These are phyloP conservation scores for Cyclotella atomus DNA, from an alignment of 108 stramenopile species.

Conservation along the genomic window DNA sequence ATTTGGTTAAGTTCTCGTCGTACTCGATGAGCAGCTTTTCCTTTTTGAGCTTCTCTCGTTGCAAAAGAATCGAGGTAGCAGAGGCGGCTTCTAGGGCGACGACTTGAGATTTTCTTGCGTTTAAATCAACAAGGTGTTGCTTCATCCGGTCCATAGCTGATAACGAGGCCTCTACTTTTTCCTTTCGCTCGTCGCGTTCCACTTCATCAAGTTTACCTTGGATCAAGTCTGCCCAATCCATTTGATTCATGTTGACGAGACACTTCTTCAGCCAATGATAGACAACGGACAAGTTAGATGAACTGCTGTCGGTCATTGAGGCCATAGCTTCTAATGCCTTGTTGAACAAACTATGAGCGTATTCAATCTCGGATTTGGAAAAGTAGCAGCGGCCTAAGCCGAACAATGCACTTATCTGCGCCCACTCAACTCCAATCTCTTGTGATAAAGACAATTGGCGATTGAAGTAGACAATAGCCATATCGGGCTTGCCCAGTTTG, in stretches of 20 bases:
- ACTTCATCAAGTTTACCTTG: slow-evolving; percentile 20
- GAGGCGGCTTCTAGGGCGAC: slow-evolving; percentile 18
- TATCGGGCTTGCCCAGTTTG: slow-evolving; percentile 11
- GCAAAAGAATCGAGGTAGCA: neutral
- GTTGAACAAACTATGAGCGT: slow-evolving; percentile 32
- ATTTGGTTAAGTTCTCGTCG: slow-evolving; percentile 1
- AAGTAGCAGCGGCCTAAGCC: slow-evolving; percentile 41
- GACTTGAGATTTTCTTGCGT: slow-evolving; percentile 34
- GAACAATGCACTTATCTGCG: slow-evolving; percentile 21
- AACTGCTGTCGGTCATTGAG: slow-evolving; percentile 23
- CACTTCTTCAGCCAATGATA: slow-evolving; percentile 34
- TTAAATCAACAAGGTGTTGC: slow-evolving; percentile 30
- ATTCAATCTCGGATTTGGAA: slow-evolving; percentile 38
- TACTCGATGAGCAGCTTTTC: slow-evolving; percentile 18
- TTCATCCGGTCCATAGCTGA: slow-evolving; percentile 17
- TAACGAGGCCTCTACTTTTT: slow-evolving; percentile 24
- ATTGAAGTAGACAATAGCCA: slow-evolving; percentile 30
- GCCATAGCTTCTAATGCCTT: slow-evolving; percentile 16
- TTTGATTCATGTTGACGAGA: slow-evolving; percentile 32
- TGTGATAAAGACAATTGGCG: slow-evolving; percentile 30
- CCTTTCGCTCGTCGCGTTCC: slow-evolving; percentile 15
- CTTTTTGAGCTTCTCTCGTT: slow-evolving; percentile 9
- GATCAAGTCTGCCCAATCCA: slow-evolving; percentile 12
- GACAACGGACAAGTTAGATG: slow-evolving; percentile 10
- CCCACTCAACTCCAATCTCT: slow-evolving; percentile 25